A percentile compares a stretch with the other conserved stretches of the same genome.
phyloP scores from a whole-genome alignment of 2,329 filamentous ascomycete genomes.

The Delphinella strobiligena region DNA sequence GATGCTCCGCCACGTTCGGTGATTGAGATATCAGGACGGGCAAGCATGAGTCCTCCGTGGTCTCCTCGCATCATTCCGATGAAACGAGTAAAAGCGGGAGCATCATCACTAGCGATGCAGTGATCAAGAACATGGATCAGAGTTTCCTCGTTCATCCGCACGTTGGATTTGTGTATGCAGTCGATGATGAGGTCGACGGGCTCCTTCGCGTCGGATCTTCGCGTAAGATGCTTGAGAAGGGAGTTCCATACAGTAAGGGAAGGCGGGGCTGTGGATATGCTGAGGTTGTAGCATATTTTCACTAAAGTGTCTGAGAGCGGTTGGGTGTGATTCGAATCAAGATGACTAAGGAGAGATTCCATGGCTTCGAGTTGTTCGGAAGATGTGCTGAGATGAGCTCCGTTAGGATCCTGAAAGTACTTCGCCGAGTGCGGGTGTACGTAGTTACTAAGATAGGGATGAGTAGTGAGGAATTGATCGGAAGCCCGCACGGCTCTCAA shows the following conservation, averaged over 20 bases:
- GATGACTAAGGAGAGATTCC: constrained; percentile 13
- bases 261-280: constrained; percentile 47
- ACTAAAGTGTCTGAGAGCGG: constrained; percentile 2
- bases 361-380: constrained; percentile 16
- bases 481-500: background rate
- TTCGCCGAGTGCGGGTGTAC: constrained; percentile 6
- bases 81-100: constrained; percentile 24
- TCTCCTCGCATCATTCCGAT: constrained; percentile 30
- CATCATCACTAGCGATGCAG: constrained; percentile 22
- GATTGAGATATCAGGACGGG: constrained; percentile 25
- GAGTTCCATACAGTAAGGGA: constrained; percentile 60
- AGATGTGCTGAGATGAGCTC: constrained; percentile 19
- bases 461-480: background rate
- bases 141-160: constrained; percentile 35
- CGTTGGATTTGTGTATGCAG: constrained; percentile 21
- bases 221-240: constrained; percentile 53
- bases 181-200: constrained; percentile 18
- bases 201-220: constrained; percentile 5
- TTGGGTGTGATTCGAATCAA: constrained; percentile 7
- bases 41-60: constrained; percentile 26
- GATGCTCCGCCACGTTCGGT: constrained; percentile 12
- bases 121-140: constrained; percentile 28
- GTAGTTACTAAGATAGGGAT: background rate
- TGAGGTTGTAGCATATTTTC: constrained; percentile 50
- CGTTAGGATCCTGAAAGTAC: constrained; percentile 27